Base-by-base conservation (phyloP, 1,284 basidiomycete genomes). In the Ganoderma resinaceum region DNA sequence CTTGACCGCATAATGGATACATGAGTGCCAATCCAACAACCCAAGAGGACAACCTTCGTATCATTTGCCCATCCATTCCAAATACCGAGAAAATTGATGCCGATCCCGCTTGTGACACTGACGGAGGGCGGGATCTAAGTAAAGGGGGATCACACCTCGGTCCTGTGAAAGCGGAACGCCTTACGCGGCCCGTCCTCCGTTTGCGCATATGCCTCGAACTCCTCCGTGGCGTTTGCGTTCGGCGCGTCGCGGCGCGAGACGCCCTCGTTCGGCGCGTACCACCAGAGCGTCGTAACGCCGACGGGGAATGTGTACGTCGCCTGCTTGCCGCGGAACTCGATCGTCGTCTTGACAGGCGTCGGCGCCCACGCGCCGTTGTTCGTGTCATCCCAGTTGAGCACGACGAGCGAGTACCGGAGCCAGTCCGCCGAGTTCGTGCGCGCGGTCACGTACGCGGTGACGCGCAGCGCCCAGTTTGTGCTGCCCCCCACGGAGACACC, bases 291-390 rank as follows among this genome's bases (percentile, higher is more conserved):
- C 16, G 82, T 83, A 29, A 83, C 85, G 31, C 89, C 89, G 18
- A 90, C 88, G 0, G 89, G 89, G 82, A 91, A 91, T 23, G 88
- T 89, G 75, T 87, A 88, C 3, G 79, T 85, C 11, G 87, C 89
- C 83, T 91, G 90, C 81, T 83, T 82, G 0, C 88, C 91, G 62
- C 87, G 82, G 79, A 92, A 93, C 71, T 88, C 85, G 67, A 93
- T 92, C 3, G 91, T 92, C 0, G 90, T 80, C 49, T 76, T 78
- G 1, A 93, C 86, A 0, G 89, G 84, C 43, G 81, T 82, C 0
- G 90, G 90, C 72, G 90, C 85, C 88, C 87, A 91, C 12, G 79
- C 78, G 6, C 83, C 82, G 43, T 81, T 80, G 7, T 76, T 76
- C 55, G 80, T 82, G 70, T 91, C 89, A 66, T 88, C 78, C 88